phyloP scores from a whole-genome alignment of 257 asterid species.

The Ophiorrhiza pumila region DNA sequence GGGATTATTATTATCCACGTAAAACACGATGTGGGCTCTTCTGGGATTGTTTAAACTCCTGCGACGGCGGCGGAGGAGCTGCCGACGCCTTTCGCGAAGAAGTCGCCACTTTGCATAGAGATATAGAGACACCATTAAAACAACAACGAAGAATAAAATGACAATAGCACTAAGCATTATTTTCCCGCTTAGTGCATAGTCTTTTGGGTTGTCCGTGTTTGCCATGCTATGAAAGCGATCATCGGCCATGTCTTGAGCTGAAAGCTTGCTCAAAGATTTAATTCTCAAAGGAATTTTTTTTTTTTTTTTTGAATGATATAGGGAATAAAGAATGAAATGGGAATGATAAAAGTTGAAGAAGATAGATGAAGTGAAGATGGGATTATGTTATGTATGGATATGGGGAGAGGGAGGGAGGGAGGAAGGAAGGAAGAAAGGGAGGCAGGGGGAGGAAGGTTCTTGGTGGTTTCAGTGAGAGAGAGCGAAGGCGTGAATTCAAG shows the following conservation, averaged over 20 bases:
- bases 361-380: not conserved
- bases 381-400: not conserved
- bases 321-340: not conserved
- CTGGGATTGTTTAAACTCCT: slow-evolving; percentile 21
- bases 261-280: too few species aligned
- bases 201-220: slow-evolving; percentile 8
- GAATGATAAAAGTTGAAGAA: too few species aligned
- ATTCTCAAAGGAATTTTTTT: not conserved
- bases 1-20: slow-evolving; percentile 35
- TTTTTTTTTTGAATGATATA: not conserved
- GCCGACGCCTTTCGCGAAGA: slow-evolving; percentile 50
- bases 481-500: slow-evolving; percentile 24
- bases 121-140: slow-evolving; percentile 62
- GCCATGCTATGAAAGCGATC: not conserved
- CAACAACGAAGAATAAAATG: slow-evolving; percentile 50
- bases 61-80: slow-evolving; percentile 50
- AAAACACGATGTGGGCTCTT: slow-evolving; percentile 48
- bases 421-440: not conserved
- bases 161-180: slow-evolving; percentile 63
- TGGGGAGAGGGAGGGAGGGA: not conserved
- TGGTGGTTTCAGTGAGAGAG: slow-evolving; percentile 36
- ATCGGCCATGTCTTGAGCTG: too few species aligned
- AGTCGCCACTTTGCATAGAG: slow-evolving; percentile 57
- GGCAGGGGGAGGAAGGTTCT: slow-evolving; percentile 41
- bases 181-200: slow-evolving; percentile 59